These are phyloP conservation scores for Fusarium nematophilum DNA, from an alignment of 2,329 filamentous ascomycete genomes.

Conservation along the genomic window DNA sequence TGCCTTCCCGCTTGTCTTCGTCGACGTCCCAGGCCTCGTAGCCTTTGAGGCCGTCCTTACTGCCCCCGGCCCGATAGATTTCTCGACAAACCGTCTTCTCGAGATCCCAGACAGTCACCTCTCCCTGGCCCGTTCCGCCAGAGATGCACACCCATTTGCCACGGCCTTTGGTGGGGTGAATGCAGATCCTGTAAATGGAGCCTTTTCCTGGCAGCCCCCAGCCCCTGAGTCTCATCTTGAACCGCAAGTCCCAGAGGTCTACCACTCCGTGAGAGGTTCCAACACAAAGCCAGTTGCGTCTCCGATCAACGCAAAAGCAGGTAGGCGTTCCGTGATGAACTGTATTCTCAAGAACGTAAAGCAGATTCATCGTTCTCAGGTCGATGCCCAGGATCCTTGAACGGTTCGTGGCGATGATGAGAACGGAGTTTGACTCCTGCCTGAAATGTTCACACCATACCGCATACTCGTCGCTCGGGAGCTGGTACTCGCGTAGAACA, in stretches of 20 bases:
- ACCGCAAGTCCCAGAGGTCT: conserved; percentile 96
- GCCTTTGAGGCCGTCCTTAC: conserved; percentile 69
- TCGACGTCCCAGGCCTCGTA: conserved; percentile 92
- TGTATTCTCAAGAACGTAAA: conserved; percentile 87
- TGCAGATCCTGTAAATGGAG: conserved; percentile 80
- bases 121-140: conserved; percentile 86
- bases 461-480: conserved; percentile 79
- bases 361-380: conserved; percentile 83
- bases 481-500: conserved; percentile 82
- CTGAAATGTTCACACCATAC: conserved; percentile 95
- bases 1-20: conserved; percentile 86
- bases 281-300: conserved; percentile 88
- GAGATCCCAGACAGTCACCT: conserved; percentile 95
- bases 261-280: conserved; percentile 94
- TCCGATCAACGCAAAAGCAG: conserved; percentile 88
- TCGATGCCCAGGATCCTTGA: conserved; percentile 88
- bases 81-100: conserved; percentile 91
- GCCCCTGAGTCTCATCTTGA: conserved; percentile 85
- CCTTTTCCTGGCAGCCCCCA: conserved; percentile 89
- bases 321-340: conserved; percentile 92
- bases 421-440: conserved; percentile 81
- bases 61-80: conserved; percentile 79
- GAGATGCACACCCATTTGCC: conserved; percentile 90
- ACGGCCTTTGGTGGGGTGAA: conserved; percentile 82
- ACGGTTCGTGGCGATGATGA: conserved; percentile 87